These are phyloP conservation scores for Trichoderma sp. DNA, from an alignment of 2,329 filamentous ascomycete genomes.

Conservation along the genomic window DNA sequence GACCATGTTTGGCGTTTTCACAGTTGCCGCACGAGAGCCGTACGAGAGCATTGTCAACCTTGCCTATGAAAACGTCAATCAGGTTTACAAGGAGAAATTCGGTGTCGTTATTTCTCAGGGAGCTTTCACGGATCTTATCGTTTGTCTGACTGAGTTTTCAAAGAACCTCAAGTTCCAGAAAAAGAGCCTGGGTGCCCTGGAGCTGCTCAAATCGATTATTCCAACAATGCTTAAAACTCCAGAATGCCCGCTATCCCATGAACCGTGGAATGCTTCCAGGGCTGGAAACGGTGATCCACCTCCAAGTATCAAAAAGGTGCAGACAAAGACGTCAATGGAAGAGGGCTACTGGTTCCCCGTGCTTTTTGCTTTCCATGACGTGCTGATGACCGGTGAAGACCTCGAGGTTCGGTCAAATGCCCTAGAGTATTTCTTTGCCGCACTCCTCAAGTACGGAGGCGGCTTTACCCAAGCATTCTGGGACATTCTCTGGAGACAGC, in stretches of 20 bases:
- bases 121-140: conserved; percentile 92
- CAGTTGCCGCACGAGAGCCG: conserved; percentile 87
- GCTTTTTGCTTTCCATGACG: conserved; percentile 96
- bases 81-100: conserved; percentile 94
- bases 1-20: conserved; percentile 99
- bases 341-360: conserved; percentile 99
- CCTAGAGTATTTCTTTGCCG: conserved; percentile 95
- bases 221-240: conserved; percentile 94
- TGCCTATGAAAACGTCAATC: conserved; percentile 93
- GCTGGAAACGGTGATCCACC: conserved; percentile 40
- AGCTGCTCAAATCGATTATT: conserved; percentile 90
- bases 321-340: conserved; percentile 82
- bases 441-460: conserved; percentile 83
- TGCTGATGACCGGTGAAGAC: conserved; percentile 98
- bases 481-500: conserved; percentile 96
- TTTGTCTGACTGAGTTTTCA: conserved; percentile 96
- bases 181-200: conserved; percentile 94
- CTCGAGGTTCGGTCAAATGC: conserved; percentile 90
- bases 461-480: conserved; percentile 94
- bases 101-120: conserved; percentile 95
- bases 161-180: conserved; percentile 99
- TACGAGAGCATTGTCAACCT: conserved; percentile 96
- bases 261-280: not conserved
- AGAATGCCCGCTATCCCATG: conserved; percentile 83
- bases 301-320: conserved; percentile 52